Evolutionary conservation across 2,329 filamentous ascomycete genomes (phyloP), one percentile per base, ranked within the genome.

Genomic region (Delphinella strobiligena): DNA sequence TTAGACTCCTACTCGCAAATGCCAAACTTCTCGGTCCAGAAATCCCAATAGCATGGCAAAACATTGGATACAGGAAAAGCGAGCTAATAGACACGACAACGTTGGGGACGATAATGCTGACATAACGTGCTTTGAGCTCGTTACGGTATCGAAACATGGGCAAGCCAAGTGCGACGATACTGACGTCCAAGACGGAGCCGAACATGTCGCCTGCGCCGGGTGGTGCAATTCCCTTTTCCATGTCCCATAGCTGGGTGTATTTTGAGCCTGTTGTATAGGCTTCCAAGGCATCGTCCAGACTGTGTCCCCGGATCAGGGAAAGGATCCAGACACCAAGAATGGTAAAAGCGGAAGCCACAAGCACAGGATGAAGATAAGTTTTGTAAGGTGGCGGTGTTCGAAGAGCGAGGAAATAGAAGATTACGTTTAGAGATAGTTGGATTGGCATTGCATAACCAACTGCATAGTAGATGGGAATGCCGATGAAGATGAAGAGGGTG

Each of bases 61-160:
- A 41, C 4, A 58, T 50, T n/a, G 74, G 74, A 51, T 79, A 78
- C 3, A 62, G 65, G 51, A 77, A 72, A 5, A 79, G 59, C 12
- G 71, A 74, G 5, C 53, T 68, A 4, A 74, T 51, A 3, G 71
- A 67, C 32, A 78, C 56, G 4, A 60, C 48, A 4, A 75, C 51
- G 46, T 68, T 74, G 2, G 74, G 74, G 2, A 71, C 52, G 4
- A 72, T 57, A 41, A 78, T 75, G 31, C 68, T 63, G 31, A 66
- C 48, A 48, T 75, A 72, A 38, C 51, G 42, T 27, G 36, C 40
- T 16, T 60, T 60, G 11, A 78, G 62, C 56, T 78, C 72, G 30
- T 66, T 61, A 3, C 73, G 67, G 55, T 76, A 76, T 41, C 70
- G 67, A 52, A 71, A 77, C 71, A 78, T 78, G 1, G 74, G 73